Evolutionary conservation across 352 stramenopile species (phyloP).

Genomic region (Phytophthora fragariae): DNA sequence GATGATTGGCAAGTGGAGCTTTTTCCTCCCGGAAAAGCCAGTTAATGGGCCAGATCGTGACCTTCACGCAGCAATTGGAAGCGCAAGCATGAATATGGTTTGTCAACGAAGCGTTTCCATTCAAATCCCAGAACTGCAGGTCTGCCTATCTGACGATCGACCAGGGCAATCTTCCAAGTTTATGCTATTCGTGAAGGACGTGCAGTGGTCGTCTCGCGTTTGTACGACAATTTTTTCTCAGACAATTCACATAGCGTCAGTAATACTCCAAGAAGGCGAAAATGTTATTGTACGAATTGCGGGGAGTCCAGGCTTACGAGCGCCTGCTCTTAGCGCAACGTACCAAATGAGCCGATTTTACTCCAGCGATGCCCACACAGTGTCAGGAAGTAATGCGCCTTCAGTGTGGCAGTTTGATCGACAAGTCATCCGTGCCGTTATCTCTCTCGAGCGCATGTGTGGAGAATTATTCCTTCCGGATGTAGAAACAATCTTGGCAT

Average conservation of each 20-base stretch:
- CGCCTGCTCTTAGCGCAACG: constrained; percentile 51
- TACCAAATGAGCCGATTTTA: constrained; percentile 58
- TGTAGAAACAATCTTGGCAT: constrained; percentile 48
- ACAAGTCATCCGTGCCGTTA: constrained; percentile 27
- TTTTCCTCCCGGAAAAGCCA: constrained; percentile 63
- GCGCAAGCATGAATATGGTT: constrained; percentile 31
- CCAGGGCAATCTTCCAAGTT: constrained; percentile 28
- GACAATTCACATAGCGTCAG: constrained; percentile 35
- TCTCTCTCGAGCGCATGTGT: constrained; percentile 45
- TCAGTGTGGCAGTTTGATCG: constrained; percentile 34
- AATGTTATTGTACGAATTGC: constrained; percentile 45
- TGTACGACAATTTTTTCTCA: constrained; percentile 48
- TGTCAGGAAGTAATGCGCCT: constrained; percentile 8
- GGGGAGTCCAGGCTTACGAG: constrained; percentile 47
- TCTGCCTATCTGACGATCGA: constrained; percentile 44
- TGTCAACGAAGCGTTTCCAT: constrained; percentile 45
- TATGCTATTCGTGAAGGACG: constrained; percentile 39
- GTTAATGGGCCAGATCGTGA: constrained; percentile 32
- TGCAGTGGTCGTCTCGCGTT: constrained; percentile 42
- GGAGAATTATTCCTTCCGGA: constrained; percentile 57
- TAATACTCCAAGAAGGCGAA: constrained; percentile 44
- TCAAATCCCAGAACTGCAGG: constrained; percentile 38
- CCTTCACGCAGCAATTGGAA: constrained; percentile 38
- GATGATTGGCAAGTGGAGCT: constrained; percentile 81
- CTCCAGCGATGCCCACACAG: constrained; percentile 17